A percentile compares a stretch with the other conserved stretches of the same genome.
These are phyloP conservation scores for Ambispora gerdemannii DNA, from an alignment of 192 early-diverging fungal species.

Conservation along the genomic window DNA sequence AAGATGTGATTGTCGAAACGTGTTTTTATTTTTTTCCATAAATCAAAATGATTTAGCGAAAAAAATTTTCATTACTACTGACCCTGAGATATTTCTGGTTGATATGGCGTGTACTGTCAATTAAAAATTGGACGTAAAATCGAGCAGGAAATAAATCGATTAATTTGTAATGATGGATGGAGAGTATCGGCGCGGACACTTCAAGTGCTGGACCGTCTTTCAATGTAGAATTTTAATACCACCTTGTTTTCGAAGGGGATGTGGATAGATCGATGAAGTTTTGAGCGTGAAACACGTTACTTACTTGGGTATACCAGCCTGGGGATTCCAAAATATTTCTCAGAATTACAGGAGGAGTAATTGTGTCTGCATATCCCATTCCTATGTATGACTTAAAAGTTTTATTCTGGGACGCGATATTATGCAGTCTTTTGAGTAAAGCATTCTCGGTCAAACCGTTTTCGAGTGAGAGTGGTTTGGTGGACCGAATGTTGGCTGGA, in stretches of 20 bases:
- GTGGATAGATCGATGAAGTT: conserved; percentile 4
- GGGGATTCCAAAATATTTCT: conserved; percentile 98
- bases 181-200: background rate
- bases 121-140: conserved; percentile 32
- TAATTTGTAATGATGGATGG: background rate
- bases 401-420: conserved; percentile 91
- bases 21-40: background rate
- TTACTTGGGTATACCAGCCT: conserved; percentile 95
- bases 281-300: conserved; percentile 26
- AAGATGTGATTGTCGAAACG: background rate
- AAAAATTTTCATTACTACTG: background rate
- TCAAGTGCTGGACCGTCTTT: background rate
- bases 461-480: conserved; percentile 68
- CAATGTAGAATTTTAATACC: background rate
- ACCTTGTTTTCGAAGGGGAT: background rate
- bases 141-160: background rate
- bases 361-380: conserved; percentile 89
- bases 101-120: conserved; percentile 94
- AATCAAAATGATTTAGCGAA: background rate
- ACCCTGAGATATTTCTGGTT: conserved; percentile 97
- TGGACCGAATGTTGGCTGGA: conserved; percentile 74
- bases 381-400: conserved; percentile 91
- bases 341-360: conserved; percentile 92
- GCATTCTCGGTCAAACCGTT: conserved; percentile 81
- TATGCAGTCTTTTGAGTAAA: conserved; percentile 74